These are phyloP conservation scores for Nemania abortiva DNA, from an alignment of 2,329 filamentous ascomycete species.

Conservation along the genomic window DNA sequence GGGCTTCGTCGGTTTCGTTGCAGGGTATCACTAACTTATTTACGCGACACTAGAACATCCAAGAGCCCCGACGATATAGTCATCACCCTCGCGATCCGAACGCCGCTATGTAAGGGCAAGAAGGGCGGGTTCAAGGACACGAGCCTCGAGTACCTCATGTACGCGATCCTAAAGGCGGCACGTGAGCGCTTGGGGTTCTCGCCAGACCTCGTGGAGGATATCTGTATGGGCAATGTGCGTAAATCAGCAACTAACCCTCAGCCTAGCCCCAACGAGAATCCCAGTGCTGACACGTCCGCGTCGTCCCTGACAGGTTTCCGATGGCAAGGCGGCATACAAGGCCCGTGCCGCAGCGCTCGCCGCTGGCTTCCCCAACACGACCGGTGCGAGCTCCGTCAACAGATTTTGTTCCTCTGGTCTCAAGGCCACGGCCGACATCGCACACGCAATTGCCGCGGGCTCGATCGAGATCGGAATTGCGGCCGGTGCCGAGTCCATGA, in stretches of 20 bases:
- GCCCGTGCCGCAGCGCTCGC: constrained; percentile 88
- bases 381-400: constrained; percentile 84
- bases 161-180: constrained; percentile 83
- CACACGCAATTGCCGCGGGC: constrained; percentile 83
- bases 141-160: constrained; percentile 85
- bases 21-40: constrained; percentile 10
- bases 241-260: background rate
- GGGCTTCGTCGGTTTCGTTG: background rate
- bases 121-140: constrained; percentile 98
- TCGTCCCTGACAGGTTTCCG: constrained; percentile 72
- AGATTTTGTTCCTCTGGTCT: constrained; percentile 98
- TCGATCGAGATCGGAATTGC: constrained; percentile 90
- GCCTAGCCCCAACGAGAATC: background rate
- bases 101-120: constrained; percentile 85
- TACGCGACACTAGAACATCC: constrained; percentile 70
- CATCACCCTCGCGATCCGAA: constrained; percentile 91
- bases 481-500: constrained; percentile 91
- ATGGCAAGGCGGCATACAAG: constrained; percentile 90
- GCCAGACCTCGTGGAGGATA: constrained; percentile 85
- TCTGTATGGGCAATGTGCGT: constrained; percentile 89
- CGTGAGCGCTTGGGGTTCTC: constrained; percentile 80
- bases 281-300: constrained; percentile 18
- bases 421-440: constrained; percentile 94
- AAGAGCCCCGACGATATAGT: constrained; percentile 97
- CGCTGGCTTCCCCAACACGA: constrained; percentile 93